phyloP scores from a whole-genome alignment of 73 alveolate genomes.

The Symbiodinium pilosum region DNA sequence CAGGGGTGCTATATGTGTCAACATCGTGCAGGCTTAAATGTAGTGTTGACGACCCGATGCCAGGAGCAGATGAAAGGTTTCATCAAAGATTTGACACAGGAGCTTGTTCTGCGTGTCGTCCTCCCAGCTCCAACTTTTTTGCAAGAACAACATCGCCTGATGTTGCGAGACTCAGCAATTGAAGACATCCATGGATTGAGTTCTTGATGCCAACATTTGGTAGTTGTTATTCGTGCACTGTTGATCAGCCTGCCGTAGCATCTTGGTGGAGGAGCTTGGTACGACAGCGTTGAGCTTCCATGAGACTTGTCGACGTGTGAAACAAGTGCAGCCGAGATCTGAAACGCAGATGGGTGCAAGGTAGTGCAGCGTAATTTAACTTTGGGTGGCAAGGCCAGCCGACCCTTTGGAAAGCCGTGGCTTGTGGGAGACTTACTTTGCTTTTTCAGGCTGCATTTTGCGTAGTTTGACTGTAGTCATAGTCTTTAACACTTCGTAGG shows the following conservation, averaged over 20 bases:
- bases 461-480: neutral
- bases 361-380: neutral
- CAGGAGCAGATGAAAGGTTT: constrained; percentile 74
- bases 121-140: neutral
- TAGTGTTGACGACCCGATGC: no score
- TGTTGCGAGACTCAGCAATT: no score
- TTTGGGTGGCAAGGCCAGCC: constrained; percentile 14
- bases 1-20: neutral
- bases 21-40: no score
- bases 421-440: neutral
- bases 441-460: no score
- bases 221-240: no score
- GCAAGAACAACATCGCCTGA: no score
- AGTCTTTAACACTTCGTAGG: neutral
- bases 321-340: constrained; percentile 10
- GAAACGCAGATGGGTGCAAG: no score
- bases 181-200: no score
- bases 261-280: constrained; percentile 39
- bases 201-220: no score
- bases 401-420: constrained; percentile 78
- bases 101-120: neutral
- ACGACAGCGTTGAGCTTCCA: constrained; percentile 23
- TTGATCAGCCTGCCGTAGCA: no score
- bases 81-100: constrained; percentile 92
- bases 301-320: constrained; percentile 32